phyloP scores from a whole-genome alignment of 192 early-diverging fungal genomes.

The Phlyctochytrium planicorne region DNA sequence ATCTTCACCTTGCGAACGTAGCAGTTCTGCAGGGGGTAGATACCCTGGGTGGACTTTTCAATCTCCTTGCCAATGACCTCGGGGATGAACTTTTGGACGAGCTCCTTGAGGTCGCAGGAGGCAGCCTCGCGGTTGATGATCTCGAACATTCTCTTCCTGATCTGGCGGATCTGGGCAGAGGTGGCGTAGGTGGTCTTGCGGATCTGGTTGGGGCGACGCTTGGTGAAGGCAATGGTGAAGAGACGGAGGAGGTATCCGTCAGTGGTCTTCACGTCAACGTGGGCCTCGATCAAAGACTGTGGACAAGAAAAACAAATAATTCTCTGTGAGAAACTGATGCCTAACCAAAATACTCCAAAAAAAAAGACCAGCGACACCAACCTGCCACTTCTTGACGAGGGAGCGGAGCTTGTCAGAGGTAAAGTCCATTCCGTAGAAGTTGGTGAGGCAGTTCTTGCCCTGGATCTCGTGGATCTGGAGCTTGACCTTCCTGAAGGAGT shows the following conservation, averaged over 20 bases:
- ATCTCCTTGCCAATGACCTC: slow-evolving; percentile 98
- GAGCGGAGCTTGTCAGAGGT: slow-evolving; percentile 99
- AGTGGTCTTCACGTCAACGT: slow-evolving; percentile 99
- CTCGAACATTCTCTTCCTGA: slow-evolving; percentile 99
- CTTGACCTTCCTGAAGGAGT: slow-evolving; percentile 97
- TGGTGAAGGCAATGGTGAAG: slow-evolving; percentile 97
- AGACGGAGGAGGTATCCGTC: slow-evolving; percentile 99
- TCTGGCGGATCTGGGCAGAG: slow-evolving; percentile 92
- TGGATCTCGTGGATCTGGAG: slow-evolving; percentile 96
- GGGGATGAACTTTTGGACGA: slow-evolving; percentile 94
- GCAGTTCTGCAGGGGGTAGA: slow-evolving; percentile 98
- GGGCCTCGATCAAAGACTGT: slow-evolving; percentile 92
- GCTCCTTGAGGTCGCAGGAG: slow-evolving; percentile 89
- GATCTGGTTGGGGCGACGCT: slow-evolving; percentile 89
- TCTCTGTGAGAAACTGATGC: slow-evolving; percentile 6
- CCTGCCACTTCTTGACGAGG: slow-evolving; percentile 99
- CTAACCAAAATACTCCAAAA: no score
- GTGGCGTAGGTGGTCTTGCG: slow-evolving; percentile 98
- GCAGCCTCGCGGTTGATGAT: slow-evolving; percentile 86
- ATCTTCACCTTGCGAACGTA: slow-evolving; percentile 99
- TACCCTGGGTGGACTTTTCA: slow-evolving; percentile 94
- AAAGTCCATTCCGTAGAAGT: slow-evolving; percentile 99
- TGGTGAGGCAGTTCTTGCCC: slow-evolving; percentile 99
- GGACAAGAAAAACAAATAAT: not conserved
- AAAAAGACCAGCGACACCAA: no score